phyloP scores from a whole-genome alignment of 495 filamentous ascomycete genomes.

The Neurospora sp. region DNA sequence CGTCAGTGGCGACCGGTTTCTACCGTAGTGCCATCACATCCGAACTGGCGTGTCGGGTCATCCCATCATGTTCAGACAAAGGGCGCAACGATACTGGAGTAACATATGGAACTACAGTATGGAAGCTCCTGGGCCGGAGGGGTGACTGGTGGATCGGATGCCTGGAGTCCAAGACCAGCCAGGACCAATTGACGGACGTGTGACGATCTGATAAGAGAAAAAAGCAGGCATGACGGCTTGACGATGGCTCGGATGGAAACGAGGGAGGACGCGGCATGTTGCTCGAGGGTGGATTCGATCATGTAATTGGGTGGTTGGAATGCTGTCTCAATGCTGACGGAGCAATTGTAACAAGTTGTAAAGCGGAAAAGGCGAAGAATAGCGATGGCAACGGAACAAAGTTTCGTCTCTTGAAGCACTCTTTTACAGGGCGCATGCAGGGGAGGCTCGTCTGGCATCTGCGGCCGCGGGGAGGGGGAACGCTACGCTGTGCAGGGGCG shows the following conservation, averaged over 20 bases:
- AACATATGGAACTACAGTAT: background rate
- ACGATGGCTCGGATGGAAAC: background rate
- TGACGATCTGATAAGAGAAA: slow-evolving; percentile 8
- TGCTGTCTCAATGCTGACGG: background rate
- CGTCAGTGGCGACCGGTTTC: background rate
- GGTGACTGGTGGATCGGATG: background rate
- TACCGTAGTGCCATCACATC: background rate
- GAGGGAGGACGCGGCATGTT: background rate
- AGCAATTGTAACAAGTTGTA: background rate
- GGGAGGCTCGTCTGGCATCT: background rate
- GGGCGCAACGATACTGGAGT: background rate
- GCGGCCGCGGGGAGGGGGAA: background rate
- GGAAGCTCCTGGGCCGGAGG: background rate
- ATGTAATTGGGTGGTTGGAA: slow-evolving; percentile 8
- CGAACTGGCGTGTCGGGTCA: background rate
- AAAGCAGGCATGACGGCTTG: background rate
- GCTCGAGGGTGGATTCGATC: background rate
- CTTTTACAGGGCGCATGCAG: background rate
- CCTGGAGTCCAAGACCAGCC: background rate
- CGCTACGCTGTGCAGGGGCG: background rate
- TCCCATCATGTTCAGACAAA: background rate
- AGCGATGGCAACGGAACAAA: background rate
- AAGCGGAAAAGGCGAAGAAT: background rate
- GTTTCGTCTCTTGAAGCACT: background rate
- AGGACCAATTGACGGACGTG: background rate